phyloP scores from a whole-genome alignment of 495 filamentous ascomycete species.

The Rhypophila decipiens region DNA sequence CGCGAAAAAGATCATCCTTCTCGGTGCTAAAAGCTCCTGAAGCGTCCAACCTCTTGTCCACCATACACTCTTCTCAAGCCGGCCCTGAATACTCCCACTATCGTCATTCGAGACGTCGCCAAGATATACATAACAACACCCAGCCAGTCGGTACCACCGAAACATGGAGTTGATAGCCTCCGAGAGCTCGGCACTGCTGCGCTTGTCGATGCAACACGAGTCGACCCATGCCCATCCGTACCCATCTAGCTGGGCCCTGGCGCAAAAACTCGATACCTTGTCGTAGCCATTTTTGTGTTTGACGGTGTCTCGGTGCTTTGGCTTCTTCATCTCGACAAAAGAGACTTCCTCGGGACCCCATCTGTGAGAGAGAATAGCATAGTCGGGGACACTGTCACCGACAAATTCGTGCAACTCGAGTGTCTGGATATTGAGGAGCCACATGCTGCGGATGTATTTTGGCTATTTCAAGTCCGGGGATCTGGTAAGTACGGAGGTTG shows the following conservation, averaged over 20 bases:
- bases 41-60: constrained; percentile 1
- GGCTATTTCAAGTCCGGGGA: too few species aligned
- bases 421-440: background rate
- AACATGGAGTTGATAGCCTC: too few species aligned
- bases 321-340: background rate
- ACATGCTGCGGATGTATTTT: too few species aligned
- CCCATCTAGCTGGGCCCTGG: background rate
- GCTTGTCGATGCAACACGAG: too few species aligned
- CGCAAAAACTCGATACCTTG: background rate
- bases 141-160: background rate
- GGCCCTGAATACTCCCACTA: too few species aligned
- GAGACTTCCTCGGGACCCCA: background rate
- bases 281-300: background rate
- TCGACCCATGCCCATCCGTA: background rate
- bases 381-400: background rate
- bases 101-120: background rate
- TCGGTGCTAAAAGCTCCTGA: background rate
- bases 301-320: background rate
- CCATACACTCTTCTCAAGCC: background rate
- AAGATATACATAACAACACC: background rate
- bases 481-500: too few species aligned
- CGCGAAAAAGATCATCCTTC: background rate
- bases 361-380: background rate
- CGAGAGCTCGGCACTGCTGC: too few species aligned
- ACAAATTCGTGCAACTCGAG: background rate